These are phyloP conservation scores for Plenodomus lindquistii DNA, from an alignment of 2,329 filamentous ascomycete species.

Conservation along the genomic window DNA sequence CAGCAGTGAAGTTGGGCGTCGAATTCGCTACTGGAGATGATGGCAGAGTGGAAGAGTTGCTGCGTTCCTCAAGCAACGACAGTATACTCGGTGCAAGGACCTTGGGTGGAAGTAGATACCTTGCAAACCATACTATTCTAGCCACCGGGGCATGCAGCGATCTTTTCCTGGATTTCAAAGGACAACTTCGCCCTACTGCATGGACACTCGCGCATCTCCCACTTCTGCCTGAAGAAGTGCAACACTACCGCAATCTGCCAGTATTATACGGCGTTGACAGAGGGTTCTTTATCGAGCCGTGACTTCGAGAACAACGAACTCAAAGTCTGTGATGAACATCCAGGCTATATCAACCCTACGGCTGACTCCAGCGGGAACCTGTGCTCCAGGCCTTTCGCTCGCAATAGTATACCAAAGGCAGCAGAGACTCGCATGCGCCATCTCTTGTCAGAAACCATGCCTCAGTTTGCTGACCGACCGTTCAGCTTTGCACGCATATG, in stretches of 20 bases:
- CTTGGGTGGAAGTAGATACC: constrained; percentile 47
- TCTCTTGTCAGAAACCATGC: constrained; percentile 57
- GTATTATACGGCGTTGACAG: constrained; percentile 55
- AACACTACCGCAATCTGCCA: constrained; percentile 53
- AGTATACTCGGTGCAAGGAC: constrained; percentile 50
- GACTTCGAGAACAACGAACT: constrained; percentile 51
- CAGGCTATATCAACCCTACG: constrained; percentile 58
- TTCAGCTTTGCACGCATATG: constrained; percentile 59
- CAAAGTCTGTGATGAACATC: constrained; percentile 61
- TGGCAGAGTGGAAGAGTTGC: constrained; percentile 46
- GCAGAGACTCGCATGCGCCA: constrained; percentile 53
- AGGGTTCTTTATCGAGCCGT: constrained; percentile 56
- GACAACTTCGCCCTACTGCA: constrained; percentile 58
- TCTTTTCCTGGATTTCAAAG: constrained; percentile 54
- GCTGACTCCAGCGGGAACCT: constrained; percentile 27
- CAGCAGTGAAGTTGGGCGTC: constrained; percentile 53
- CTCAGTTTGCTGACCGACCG: constrained; percentile 54
- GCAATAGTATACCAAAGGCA: constrained; percentile 52
- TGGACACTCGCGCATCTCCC: constrained; percentile 59
- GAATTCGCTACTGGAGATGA: constrained; percentile 48
- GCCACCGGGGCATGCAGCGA: constrained; percentile 55
- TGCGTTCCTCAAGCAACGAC: constrained; percentile 35
- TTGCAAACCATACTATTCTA: constrained; percentile 53
- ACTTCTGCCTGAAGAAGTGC: constrained; percentile 52
- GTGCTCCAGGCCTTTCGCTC: constrained; percentile 48